phyloP scores from a whole-genome alignment of 106 monocot genomes.

The Amphibolis antarctica region DNA sequence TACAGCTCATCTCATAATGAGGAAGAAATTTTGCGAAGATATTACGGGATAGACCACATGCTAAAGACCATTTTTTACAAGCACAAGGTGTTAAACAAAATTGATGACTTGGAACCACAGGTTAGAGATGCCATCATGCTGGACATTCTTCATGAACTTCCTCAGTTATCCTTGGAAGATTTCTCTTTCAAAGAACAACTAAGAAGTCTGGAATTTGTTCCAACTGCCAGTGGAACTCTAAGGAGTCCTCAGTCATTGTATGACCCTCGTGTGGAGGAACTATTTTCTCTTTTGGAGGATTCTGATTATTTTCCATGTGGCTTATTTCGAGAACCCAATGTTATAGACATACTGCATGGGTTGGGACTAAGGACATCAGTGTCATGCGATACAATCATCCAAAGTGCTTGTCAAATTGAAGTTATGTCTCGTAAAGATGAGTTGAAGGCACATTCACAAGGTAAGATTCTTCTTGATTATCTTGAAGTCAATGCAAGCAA shows the following conservation, averaged over 20 bases:
- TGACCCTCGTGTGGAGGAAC: constrained; percentile 88
- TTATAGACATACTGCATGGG: constrained; percentile 64
- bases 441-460: constrained; percentile 56
- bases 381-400: constrained; percentile 54
- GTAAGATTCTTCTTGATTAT: constrained; percentile 81
- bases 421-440: constrained; percentile 73
- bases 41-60: constrained; percentile 64
- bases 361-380: constrained; percentile 87
- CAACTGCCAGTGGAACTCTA: constrained; percentile 48
- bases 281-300: constrained; percentile 74
- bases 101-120: constrained; percentile 51
- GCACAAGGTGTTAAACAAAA: constrained; percentile 46
- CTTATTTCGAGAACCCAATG: constrained; percentile 57
- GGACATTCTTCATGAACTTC: constrained; percentile 70
- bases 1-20: constrained; percentile 44
- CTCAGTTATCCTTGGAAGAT: constrained; percentile 65
- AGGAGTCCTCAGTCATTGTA: constrained; percentile 65
- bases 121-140: constrained; percentile 67
- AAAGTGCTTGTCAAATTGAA: constrained; percentile 82
- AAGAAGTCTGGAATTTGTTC: constrained; percentile 61
- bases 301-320: constrained; percentile 72
- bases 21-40: constrained; percentile 60
- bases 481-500: constrained; percentile 83
- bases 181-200: constrained; percentile 52
- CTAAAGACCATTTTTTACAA: constrained; percentile 51